Percentiles rank a stretch among this genome's conserved stretches.
Evolutionary conservation across 192 early-diverging fungal species (phyloP).

Genomic region (Dimargaris verticillata): DNA sequence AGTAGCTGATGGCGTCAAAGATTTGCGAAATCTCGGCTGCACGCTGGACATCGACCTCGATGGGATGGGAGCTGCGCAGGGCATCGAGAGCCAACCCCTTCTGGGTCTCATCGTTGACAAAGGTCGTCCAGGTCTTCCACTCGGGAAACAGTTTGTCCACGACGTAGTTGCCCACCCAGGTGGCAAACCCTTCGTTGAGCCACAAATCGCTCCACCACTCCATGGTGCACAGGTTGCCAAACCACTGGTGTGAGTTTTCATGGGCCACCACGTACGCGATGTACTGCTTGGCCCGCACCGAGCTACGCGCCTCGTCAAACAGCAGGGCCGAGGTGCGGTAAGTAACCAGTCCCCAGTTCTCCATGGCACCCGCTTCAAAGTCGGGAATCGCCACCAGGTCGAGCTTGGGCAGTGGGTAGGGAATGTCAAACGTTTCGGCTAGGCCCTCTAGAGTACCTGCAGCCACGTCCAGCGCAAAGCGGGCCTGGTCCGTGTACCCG

Average conservation of each 20-base stretch:
- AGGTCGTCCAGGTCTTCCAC: constrained; percentile 83
- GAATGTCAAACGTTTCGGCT: constrained; percentile 67
- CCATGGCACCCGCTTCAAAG: constrained; percentile 83
- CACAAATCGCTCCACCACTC: constrained; percentile 91
- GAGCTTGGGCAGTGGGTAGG: constrained; percentile 85
- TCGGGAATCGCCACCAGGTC: constrained; percentile 84
- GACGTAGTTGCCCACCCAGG: constrained; percentile 82
- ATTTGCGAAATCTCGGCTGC: constrained; percentile 84
- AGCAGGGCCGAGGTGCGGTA: constrained; percentile 72
- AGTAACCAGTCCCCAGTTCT: constrained; percentile 95
- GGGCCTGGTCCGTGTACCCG: constrained; percentile 62
- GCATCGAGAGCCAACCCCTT: constrained; percentile 63
- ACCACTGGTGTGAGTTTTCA: constrained; percentile 76
- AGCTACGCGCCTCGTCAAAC: constrained; percentile 64
- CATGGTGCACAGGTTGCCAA: constrained; percentile 94
- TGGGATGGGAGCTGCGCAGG: constrained; percentile 77
- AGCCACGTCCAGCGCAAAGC: constrained; percentile 67
- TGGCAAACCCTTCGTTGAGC: constrained; percentile 97
- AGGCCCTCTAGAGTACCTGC: constrained; percentile 63
- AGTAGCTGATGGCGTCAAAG: constrained; percentile 84
- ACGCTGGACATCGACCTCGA: constrained; percentile 72
- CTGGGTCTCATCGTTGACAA: constrained; percentile 62
- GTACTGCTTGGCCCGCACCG: constrained; percentile 56
- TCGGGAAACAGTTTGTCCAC: constrained; percentile 84
- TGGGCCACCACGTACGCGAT: constrained; percentile 86